These are phyloP conservation scores for Colletotrichum coccodes DNA, from an alignment of 2,329 filamentous ascomycete genomes.

Conservation along the genomic window DNA sequence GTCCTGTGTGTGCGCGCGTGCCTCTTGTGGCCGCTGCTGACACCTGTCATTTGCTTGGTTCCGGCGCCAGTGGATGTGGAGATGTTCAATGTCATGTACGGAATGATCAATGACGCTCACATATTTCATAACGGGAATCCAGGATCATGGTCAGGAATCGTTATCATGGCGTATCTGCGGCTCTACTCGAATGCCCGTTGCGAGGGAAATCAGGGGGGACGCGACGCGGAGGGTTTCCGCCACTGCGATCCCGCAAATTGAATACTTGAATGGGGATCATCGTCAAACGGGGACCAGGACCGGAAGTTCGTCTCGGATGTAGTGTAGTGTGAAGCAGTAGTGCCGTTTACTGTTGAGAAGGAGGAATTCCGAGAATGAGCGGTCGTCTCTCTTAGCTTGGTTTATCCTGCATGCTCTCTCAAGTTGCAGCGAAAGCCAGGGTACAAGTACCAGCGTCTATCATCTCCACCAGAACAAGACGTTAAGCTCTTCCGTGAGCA, in stretches of 20 bases:
- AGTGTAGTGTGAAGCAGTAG: constrained; percentile 21
- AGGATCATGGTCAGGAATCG: too few species aligned
- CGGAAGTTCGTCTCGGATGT: constrained; percentile 21
- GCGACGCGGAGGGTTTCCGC: background rate
- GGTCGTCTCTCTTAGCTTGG: background rate
- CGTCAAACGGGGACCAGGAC: background rate
- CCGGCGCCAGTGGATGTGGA: background rate
- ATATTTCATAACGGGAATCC: background rate
- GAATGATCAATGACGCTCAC: background rate
- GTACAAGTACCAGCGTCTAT: too few species aligned
- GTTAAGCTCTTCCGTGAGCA: too few species aligned
- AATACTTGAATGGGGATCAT: background rate
- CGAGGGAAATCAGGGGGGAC: background rate
- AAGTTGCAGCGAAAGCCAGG: too few species aligned
- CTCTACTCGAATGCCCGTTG: background rate
- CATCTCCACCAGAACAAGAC: too few species aligned
- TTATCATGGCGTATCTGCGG: background rate
- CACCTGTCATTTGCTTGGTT: background rate
- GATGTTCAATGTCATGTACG: background rate
- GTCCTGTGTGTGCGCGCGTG: background rate
- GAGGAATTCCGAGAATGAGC: background rate
- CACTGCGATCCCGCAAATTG: background rate
- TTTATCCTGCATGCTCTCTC: background rate
- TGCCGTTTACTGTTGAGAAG: background rate
- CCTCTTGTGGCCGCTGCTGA: background rate